phyloP scores from a whole-genome alignment of 2,329 filamentous ascomycete species.

The Fusarium anguioides region DNA sequence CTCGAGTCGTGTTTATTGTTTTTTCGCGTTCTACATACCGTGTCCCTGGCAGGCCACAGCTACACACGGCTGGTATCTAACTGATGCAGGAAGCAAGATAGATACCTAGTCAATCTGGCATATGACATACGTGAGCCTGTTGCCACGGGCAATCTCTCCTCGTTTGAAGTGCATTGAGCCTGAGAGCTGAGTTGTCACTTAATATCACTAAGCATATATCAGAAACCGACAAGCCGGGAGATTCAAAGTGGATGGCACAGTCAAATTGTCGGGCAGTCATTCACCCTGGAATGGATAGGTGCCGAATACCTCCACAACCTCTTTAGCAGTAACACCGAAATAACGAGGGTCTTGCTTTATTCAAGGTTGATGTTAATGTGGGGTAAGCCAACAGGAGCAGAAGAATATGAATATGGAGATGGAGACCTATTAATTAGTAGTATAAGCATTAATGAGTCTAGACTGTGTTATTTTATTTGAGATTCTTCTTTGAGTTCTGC shows the following conservation, averaged over 20 bases:
- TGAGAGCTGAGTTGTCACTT: not conserved
- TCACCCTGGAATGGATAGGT: not conserved
- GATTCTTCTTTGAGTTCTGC: too few relatives aligned
- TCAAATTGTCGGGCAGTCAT: not conserved
- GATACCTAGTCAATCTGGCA: constrained; percentile 27
- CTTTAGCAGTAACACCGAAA: constrained; percentile 21
- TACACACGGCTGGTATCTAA: constrained; percentile 18
- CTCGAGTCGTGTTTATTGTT: constrained; percentile 32
- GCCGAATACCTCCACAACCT: not conserved
- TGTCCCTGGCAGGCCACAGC: constrained; percentile 4
- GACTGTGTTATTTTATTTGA: not conserved
- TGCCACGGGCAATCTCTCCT: not conserved
- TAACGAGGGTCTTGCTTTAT: constrained; percentile 21
- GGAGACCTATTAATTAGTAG: not conserved
- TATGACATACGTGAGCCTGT: constrained; percentile 17
- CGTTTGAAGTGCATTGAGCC: not conserved
- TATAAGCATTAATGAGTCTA: not conserved
- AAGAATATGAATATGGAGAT: not conserved
- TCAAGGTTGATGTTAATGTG: constrained; percentile 12
- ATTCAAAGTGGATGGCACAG: constrained; percentile 3
- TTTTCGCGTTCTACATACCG: constrained; percentile 3
- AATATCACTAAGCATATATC: constrained; percentile 1
- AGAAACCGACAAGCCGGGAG: not conserved
- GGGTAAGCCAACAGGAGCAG: constrained; percentile 5
- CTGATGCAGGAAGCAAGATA: constrained; percentile 33